Percentiles rank a stretch among this genome's conserved stretches.
These are phyloP conservation scores for Colletotrichum limetticola DNA, from an alignment of 2,329 filamentous ascomycete genomes.

Conservation along the genomic window DNA sequence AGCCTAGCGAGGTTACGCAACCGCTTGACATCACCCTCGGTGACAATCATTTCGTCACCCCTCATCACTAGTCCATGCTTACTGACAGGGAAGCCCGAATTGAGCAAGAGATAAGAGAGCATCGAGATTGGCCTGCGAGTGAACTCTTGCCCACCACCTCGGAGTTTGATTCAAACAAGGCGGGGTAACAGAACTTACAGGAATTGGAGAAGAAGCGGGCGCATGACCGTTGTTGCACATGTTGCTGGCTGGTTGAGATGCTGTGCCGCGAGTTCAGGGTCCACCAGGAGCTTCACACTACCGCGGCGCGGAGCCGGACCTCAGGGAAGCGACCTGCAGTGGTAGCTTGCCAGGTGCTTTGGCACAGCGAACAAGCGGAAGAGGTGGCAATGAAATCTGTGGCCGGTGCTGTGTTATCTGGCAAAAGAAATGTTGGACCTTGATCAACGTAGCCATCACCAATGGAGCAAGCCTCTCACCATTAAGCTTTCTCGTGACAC, in stretches of 20 bases:
- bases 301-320: slow-evolving; percentile 22
- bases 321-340: neutral
- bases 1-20: neutral
- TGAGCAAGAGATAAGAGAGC: neutral
- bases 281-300: neutral
- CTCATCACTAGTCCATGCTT: neutral
- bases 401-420: neutral
- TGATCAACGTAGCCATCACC: neutral
- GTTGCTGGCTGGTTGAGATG: slow-evolving; percentile 5
- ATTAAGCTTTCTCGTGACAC: slow-evolving; percentile 33
- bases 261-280: neutral
- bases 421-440: neutral
- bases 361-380: neutral
- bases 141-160: slow-evolving; percentile 1
- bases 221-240: slow-evolving; percentile 12
- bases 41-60: slow-evolving; percentile 11
- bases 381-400: neutral
- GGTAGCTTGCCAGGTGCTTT: neutral
- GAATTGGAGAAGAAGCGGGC: slow-evolving; percentile 1
- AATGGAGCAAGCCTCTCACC: neutral
- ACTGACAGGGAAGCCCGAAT: neutral
- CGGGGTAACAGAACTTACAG: slow-evolving; percentile 13
- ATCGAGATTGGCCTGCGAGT: neutral
- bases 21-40: neutral
- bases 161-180: neutral